Percentiles rank a stretch among this genome's conserved stretches.
Conservation (phyloP, 1,284 basidiomycete genomes). For the Apiotrichum gracile region DNA sequence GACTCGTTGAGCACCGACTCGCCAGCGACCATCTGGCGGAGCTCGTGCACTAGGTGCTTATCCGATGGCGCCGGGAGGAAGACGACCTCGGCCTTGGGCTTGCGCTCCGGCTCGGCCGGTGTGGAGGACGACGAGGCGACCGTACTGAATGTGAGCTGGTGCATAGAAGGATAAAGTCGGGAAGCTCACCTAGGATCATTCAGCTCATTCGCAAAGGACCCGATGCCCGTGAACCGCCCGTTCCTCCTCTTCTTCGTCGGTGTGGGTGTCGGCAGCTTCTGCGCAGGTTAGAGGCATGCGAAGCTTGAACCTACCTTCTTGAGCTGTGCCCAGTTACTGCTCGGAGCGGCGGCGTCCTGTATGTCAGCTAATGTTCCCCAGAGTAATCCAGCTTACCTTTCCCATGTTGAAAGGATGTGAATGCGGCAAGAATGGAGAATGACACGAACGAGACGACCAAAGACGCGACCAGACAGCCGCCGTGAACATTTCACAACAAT, state of each 20-base stretch:
- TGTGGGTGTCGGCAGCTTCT: constrained; percentile 5
- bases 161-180: background rate
- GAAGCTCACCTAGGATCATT: background rate
- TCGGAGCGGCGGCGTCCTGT: constrained; percentile 5
- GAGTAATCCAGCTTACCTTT: background rate
- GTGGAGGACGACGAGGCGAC: background rate
- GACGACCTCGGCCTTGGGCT: constrained; percentile 7
- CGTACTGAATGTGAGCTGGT: background rate
- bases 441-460: background rate
- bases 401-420: background rate
- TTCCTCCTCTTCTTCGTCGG: background rate
- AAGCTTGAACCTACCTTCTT: constrained; percentile 16
- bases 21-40: constrained; percentile 41
- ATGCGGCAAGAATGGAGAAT: background rate
- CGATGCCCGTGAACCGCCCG: background rate
- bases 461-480: background rate
- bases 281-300: background rate
- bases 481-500: too few species aligned
- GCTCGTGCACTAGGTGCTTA: constrained; percentile 29
- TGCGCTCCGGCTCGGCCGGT: background rate
- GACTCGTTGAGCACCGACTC: constrained; percentile 28
- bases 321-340: constrained; percentile 38
- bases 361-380: background rate
- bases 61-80: constrained; percentile 28
- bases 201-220: constrained; percentile 1